phyloP scores from a whole-genome alignment of 257 asterid genomes.

The Striga asiatica region DNA sequence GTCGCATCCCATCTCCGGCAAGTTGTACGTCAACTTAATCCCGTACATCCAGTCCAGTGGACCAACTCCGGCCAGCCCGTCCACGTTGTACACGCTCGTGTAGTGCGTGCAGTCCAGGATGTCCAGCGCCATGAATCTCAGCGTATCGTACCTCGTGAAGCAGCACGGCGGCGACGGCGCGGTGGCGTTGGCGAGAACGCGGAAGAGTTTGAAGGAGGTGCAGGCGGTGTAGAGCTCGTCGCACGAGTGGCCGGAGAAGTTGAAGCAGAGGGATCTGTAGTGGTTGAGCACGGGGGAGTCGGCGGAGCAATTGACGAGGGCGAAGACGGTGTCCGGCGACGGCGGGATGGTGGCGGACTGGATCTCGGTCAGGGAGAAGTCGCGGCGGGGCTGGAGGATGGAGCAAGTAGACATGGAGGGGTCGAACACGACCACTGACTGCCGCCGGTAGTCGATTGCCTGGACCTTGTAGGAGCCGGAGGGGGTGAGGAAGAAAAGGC shows the following conservation, averaged over 20 bases:
- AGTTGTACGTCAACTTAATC: constrained; percentile 42
- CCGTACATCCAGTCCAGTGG: constrained; percentile 88
- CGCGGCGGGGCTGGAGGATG: constrained; percentile 82
- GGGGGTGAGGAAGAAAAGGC: constrained; percentile 66
- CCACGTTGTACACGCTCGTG: constrained; percentile 66
- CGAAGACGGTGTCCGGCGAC: constrained; percentile 73
- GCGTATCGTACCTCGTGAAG: constrained; percentile 60
- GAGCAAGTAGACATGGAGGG: constrained; percentile 95
- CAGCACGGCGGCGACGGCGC: constrained; percentile 68
- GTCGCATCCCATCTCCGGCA: constrained; percentile 65
- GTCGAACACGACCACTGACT: constrained; percentile 39
- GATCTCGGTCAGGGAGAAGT: constrained; percentile 58
- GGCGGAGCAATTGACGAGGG: constrained; percentile 67
- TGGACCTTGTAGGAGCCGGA: constrained; percentile 79
- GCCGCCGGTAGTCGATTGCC: constrained; percentile 47
- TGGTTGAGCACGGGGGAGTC: constrained; percentile 87
- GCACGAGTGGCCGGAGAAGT: constrained; percentile 75
- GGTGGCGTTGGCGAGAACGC: constrained; percentile 30
- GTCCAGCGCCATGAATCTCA: constrained; percentile 78
- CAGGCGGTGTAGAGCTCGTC: constrained; percentile 68
- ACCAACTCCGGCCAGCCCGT: constrained; percentile 43
- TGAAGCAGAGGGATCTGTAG: constrained; percentile 58
- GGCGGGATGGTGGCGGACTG: constrained; percentile 74
- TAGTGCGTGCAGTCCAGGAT: constrained; percentile 84
- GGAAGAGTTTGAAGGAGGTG: constrained; percentile 70